Conservation (phyloP, 768 basidiomycete genomes). For the Termitomyces titanicus region DNA sequence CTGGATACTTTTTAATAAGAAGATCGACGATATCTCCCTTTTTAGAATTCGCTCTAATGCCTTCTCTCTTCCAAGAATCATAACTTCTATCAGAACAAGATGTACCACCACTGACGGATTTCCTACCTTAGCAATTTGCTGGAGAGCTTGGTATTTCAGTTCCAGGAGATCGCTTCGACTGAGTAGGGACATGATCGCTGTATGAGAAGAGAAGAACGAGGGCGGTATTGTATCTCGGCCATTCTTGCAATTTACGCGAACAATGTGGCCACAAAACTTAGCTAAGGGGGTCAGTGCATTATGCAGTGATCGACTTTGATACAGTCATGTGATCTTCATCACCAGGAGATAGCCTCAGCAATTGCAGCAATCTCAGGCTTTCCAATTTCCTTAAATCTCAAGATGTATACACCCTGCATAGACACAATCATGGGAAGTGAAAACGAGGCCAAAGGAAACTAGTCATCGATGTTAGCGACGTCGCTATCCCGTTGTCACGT, state of each 20-base stretch:
- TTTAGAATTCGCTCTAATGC: constrained; percentile 20
- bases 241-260: constrained; percentile 1
- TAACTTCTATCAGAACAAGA: not conserved
- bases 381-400: too few relatives aligned
- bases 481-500: too few relatives aligned
- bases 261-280: constrained; percentile 4
- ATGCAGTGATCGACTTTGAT: too few relatives aligned
- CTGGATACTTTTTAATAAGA: constrained; percentile 14
- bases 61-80: constrained; percentile 14
- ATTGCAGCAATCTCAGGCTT: too few relatives aligned
- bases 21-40: constrained; percentile 15
- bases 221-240: not conserved
- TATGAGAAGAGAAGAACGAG: not conserved
- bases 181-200: not conserved
- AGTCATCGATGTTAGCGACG: too few relatives aligned
- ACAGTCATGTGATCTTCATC: not conserved
- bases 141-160: constrained; percentile 14
- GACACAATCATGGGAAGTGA: too few relatives aligned
- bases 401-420: too few relatives aligned
- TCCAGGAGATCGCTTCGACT: constrained; percentile 8
- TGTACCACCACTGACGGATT: not conserved
- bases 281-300: not conserved
- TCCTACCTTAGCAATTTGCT: constrained; percentile 18
- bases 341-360: too few relatives aligned
- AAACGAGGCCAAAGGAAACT: too few relatives aligned